Evolutionary conservation across 371 early-diverging fungal genomes (phyloP).

Genomic region (Haplosporangium sp.): DNA sequence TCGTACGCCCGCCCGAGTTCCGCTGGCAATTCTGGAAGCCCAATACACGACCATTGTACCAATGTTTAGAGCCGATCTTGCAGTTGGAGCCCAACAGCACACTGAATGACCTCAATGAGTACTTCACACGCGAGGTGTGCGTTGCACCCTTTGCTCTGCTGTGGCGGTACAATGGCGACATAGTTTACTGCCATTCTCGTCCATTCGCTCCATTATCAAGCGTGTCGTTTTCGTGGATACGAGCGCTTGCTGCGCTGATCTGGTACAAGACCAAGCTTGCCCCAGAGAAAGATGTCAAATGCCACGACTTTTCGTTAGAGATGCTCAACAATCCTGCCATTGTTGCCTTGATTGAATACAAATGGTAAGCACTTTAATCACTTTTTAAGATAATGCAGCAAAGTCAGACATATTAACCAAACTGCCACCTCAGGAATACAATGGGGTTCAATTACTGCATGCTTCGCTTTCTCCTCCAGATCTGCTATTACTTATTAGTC

Average conservation of each 20-base stretch:
- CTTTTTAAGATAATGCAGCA: not conserved
- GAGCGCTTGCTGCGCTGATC: not conserved
- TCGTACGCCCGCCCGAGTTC: slow-evolving; percentile 1
- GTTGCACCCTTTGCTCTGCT: slow-evolving; percentile 2
- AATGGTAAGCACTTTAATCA: slow-evolving; percentile 3
- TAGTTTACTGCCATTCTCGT: no score
- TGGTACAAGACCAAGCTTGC: not conserved
- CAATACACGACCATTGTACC: not conserved
- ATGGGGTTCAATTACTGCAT: slow-evolving; percentile 6
- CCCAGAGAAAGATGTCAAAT: not conserved
- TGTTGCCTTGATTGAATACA: slow-evolving; percentile 3
- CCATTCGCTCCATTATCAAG: not conserved
- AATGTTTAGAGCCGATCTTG: slow-evolving; percentile 8
- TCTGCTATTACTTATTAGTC: not conserved
- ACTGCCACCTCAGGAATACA: slow-evolving; percentile 6
- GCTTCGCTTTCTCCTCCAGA: slow-evolving; percentile 4
- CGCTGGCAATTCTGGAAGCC: slow-evolving; percentile 12
- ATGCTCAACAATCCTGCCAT: slow-evolving; percentile 15
- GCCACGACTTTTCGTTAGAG: slow-evolving; percentile 1
- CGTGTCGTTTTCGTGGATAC: not conserved
- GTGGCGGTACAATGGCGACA: not conserved
- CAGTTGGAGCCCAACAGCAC: slow-evolving; percentile 3
- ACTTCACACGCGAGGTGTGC: not conserved
- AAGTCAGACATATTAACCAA: not conserved
- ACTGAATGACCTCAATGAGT: not conserved